A percentile compares a stretch with the other conserved stretches of the same genome.
Evolutionary conservation across 2,329 filamentous ascomycete species (phyloP).

Genomic region (Thelonectria rubi): DNA sequence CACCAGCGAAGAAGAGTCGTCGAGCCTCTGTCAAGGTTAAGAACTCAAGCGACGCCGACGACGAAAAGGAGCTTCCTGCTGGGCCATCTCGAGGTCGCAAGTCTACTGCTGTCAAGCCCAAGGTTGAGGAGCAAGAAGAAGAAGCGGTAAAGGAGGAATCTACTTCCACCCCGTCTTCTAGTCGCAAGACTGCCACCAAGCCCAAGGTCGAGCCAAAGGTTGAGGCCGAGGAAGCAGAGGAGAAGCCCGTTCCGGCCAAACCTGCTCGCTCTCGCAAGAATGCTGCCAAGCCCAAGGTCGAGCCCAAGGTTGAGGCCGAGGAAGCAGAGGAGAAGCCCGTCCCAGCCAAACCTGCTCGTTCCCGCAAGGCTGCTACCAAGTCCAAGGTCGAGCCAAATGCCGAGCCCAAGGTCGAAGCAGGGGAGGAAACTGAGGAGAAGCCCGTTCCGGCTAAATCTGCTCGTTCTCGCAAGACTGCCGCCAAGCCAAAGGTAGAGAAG

Average conservation of each 20-base stretch:
- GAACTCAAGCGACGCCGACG: slow-evolving; percentile 23
- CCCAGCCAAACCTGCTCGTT: slow-evolving; percentile 43
- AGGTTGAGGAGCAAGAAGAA: slow-evolving; percentile 37
- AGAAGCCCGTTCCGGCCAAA: slow-evolving; percentile 21
- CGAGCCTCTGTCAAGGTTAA: slow-evolving; percentile 22
- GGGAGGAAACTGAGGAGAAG: slow-evolving; percentile 26
- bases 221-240: slow-evolving; percentile 32
- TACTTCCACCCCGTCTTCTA: slow-evolving; percentile 22
- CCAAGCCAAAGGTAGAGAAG: slow-evolving; percentile 23
- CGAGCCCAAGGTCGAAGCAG: slow-evolving; percentile 22
- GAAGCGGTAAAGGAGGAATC: slow-evolving; percentile 16
- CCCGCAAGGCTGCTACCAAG: slow-evolving; percentile 21
- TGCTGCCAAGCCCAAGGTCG: slow-evolving; percentile 27
- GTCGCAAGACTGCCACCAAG: no score
- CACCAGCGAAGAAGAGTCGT: slow-evolving; percentile 43
- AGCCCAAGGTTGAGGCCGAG: slow-evolving; percentile 16
- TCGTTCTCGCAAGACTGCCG: slow-evolving; percentile 22
- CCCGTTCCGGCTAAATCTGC: slow-evolving; percentile 19
- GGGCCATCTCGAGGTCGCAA: no score
- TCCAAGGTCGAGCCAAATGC: slow-evolving; percentile 31
- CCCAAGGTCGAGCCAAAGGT: not conserved
- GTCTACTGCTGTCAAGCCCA: slow-evolving; percentile 27
- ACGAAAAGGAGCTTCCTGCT: slow-evolving; percentile 34
- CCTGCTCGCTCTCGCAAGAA: slow-evolving; percentile 17
- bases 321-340: slow-evolving; percentile 25